Evolutionary conservation across 768 basidiomycete species (phyloP), one percentile per base, ranked within the genome.

Genomic region (Podaxis sp.): DNA sequence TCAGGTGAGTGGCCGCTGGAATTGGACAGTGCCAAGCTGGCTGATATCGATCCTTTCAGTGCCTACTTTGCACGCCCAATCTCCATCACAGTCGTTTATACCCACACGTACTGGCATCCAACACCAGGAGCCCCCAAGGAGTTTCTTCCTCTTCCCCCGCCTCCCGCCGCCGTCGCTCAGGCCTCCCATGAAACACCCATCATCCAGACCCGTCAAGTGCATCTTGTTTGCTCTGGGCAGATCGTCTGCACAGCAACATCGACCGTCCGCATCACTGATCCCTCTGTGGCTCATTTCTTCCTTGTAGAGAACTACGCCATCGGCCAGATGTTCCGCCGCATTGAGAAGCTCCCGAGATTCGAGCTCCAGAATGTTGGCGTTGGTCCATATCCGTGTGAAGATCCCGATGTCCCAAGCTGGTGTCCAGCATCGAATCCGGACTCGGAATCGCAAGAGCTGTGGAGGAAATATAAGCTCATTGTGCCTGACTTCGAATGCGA

Each of bases 91-190:
- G 42, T 44, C 4, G 42, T 44, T 6, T 44, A 44, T 19, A 44
- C 42, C n/a, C n/a, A 44, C 13, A 44, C 42, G 4, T 44, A 44
- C n/a, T 12, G 42, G 42, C 42, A 15, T n/a, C 42, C 42, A 44
- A n/a, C 42, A 17, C 42, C 15, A 17, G 42, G 17, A n/a, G 11
- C 12, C 13, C 13, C 15, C 44, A 46, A 94, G 94, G 93, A 94
- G 90, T 76, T 92, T 82, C 80, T 96, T 96, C 75, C 72, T 96
- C 46, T 95, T 91, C 28, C 96, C 96, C 72, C 85, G 96, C 17
- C 88, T 92, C 51, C 93, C 95, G 11, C 95, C 93, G 2, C 92
- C 93, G 8, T 44, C 2, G 67, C 76, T 3, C 81, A 82, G 55
- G 77, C 80, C 0, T 70, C 42, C 13, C 17, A 44, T 6, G 42